Conservation (phyloP, 2,329 filamentous ascomycete genomes). For the Catunica adiposa region DNA sequence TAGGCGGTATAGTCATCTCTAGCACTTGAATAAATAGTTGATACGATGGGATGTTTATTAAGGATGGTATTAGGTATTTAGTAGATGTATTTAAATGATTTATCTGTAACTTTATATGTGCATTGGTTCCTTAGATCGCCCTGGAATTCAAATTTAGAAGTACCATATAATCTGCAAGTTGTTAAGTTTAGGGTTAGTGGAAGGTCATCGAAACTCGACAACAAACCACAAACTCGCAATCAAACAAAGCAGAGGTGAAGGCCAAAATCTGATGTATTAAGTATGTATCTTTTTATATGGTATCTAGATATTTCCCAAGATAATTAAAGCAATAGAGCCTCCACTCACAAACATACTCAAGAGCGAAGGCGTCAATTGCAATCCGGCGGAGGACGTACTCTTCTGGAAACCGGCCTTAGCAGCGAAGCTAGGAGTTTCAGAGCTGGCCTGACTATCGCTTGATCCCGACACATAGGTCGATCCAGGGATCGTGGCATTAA, state of each 20-base stretch:
- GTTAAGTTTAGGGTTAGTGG: not conserved
- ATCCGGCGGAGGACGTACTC: not conserved
- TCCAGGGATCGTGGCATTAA: slow-evolving; percentile 31
- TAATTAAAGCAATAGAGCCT: not conserved
- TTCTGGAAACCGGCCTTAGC: slow-evolving; percentile 11
- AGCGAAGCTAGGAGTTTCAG: not conserved
- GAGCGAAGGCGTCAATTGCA: not conserved
- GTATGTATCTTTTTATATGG: too few species aligned
- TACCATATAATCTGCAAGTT: too few species aligned
- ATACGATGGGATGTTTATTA: too few species aligned
- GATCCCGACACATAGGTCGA: not conserved
- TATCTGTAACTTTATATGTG: too few species aligned
- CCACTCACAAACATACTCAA: not conserved
- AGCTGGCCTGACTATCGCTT: slow-evolving; percentile 2
- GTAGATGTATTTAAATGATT: too few species aligned
- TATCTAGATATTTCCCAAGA: too few species aligned
- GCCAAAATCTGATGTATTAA: too few species aligned
- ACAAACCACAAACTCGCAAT: too few species aligned
- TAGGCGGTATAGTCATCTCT: not conserved
- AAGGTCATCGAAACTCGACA: not conserved
- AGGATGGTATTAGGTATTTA: too few species aligned
- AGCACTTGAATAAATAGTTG: too few species aligned
- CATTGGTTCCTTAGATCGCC: too few species aligned
- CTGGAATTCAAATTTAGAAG: not conserved
- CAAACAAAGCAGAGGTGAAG: too few species aligned